phyloP scores from a whole-genome alignment of 257 asterid genomes.

The Ajuga chamaepitys region DNA sequence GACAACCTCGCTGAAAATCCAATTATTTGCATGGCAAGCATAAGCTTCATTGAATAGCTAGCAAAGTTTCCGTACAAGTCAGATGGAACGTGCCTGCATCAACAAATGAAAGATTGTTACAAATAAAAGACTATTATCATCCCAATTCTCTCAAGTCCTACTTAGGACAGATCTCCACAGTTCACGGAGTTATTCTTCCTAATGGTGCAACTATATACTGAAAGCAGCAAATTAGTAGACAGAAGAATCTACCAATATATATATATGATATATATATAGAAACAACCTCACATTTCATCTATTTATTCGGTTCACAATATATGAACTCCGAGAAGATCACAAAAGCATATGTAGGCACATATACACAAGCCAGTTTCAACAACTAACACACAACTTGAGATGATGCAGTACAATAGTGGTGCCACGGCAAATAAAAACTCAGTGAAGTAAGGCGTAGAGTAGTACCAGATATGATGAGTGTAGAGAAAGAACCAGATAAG shows the following conservation, averaged over 20 bases:
- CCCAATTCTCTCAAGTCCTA: neutral
- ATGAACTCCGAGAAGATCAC: neutral
- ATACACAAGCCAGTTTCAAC: neutral
- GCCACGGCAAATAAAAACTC: too few relatives aligned
- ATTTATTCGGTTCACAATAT: neutral
- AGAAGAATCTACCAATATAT: neutral
- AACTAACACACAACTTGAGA: neutral
- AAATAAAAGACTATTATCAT: neutral
- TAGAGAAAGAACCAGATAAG: slow-evolving; percentile 75
- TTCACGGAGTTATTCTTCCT: neutral
- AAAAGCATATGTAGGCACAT: neutral
- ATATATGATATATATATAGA: too few relatives aligned
- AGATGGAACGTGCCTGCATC: slow-evolving; percentile 64
- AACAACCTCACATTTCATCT: neutral
- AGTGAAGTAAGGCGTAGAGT: too few relatives aligned
- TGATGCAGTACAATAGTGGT: too few relatives aligned
- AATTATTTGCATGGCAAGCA: slow-evolving; percentile 71
- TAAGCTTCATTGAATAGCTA: slow-evolving; percentile 66
- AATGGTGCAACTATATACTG: neutral
- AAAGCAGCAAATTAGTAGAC: neutral
- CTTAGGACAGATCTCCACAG: neutral
- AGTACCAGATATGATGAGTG: slow-evolving; percentile 59
- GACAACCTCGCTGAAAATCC: slow-evolving; percentile 67
- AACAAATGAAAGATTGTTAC: neutral
- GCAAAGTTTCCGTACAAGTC: slow-evolving; percentile 56